A percentile compares a stretch with the other conserved stretches of the same genome.
phyloP scores from a whole-genome alignment of 2,329 filamentous ascomycete species.

The Fusarium cyanostomum region DNA sequence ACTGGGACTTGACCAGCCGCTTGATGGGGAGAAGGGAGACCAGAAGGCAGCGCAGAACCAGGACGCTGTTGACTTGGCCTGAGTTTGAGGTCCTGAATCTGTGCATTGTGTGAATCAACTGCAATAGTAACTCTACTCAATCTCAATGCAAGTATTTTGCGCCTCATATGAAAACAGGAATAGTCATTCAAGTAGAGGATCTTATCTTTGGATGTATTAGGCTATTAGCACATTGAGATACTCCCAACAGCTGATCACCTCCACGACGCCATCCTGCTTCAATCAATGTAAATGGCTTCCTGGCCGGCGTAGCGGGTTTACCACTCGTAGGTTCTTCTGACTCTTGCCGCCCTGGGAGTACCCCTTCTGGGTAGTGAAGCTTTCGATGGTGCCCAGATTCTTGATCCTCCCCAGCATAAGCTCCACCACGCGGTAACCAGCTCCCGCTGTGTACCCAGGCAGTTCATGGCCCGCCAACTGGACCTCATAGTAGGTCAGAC shows the following conservation, averaged over 20 bases:
- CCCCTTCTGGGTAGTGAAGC: slow-evolving; percentile 39
- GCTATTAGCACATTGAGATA: too few species aligned
- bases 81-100: too few species aligned
- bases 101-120: too few species aligned
- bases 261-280: too few species aligned
- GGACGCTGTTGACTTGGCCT: too few species aligned
- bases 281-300: too few species aligned
- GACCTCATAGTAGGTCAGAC: slow-evolving; percentile 75
- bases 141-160: too few species aligned
- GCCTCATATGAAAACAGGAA: too few species aligned
- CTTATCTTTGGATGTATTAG: too few species aligned
- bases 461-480: slow-evolving; percentile 68
- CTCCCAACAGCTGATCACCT: too few species aligned
- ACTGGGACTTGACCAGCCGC: slow-evolving; percentile 32
- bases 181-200: too few species aligned
- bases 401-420: slow-evolving; percentile 40
- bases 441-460: slow-evolving; percentile 42
- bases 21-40: slow-evolving; percentile 26
- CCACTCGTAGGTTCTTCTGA: not conserved
- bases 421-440: slow-evolving; percentile 44
- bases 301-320: not conserved
- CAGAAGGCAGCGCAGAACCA: slow-evolving; percentile 3
- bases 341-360: slow-evolving; percentile 23
- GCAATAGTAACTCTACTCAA: too few species aligned
- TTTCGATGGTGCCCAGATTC: slow-evolving; percentile 27